Percentiles rank a stretch among this genome's conserved stretches.
phyloP scores from a whole-genome alignment of 1,284 basidiomycete species.

The Sparassis latifolia region DNA sequence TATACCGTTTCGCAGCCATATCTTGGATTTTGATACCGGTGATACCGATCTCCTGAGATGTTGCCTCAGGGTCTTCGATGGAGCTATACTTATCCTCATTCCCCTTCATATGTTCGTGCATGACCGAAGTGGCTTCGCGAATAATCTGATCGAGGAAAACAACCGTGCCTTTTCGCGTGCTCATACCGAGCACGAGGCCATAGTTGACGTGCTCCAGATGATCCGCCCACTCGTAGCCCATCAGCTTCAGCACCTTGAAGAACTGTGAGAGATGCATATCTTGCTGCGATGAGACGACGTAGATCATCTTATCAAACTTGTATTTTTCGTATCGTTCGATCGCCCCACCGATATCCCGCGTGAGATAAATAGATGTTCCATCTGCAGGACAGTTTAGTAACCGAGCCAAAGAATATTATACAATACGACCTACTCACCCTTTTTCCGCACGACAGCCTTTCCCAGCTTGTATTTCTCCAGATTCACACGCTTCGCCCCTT shows the following conservation, averaged over 20 bases:
- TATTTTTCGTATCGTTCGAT: conserved; percentile 90
- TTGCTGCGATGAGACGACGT: conserved; percentile 93
- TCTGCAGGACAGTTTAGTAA: conserved; percentile 40
- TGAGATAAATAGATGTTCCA: conserved; percentile 96
- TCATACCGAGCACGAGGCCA: conserved; percentile 93
- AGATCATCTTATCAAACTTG: conserved; percentile 98
- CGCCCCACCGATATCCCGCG: conserved; percentile 95
- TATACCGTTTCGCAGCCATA: conserved; percentile 87
- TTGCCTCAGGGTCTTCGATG: conserved; percentile 83
- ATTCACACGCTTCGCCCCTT: conserved; percentile 77
- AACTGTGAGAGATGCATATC: conserved; percentile 91
- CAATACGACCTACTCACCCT: conserved; percentile 40
- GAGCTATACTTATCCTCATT: conserved; percentile 92
- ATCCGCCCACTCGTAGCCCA: conserved; percentile 86
- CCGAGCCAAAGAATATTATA: background rate
- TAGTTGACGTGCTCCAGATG: conserved; percentile 89
- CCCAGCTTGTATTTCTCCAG: conserved; percentile 86
- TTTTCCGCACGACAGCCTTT: conserved; percentile 87
- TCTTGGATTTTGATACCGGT: conserved; percentile 99
- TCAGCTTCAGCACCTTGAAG: conserved; percentile 91
- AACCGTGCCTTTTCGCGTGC: conserved; percentile 93
- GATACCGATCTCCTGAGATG: conserved; percentile 85
- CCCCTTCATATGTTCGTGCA: conserved; percentile 96
- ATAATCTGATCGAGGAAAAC: conserved; percentile 97
- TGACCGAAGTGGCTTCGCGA: conserved; percentile 82